Percentiles rank a stretch among this genome's conserved stretches.
Evolutionary conservation across 768 basidiomycete genomes (phyloP).

Genomic region (Artomyces pyxidatus): DNA sequence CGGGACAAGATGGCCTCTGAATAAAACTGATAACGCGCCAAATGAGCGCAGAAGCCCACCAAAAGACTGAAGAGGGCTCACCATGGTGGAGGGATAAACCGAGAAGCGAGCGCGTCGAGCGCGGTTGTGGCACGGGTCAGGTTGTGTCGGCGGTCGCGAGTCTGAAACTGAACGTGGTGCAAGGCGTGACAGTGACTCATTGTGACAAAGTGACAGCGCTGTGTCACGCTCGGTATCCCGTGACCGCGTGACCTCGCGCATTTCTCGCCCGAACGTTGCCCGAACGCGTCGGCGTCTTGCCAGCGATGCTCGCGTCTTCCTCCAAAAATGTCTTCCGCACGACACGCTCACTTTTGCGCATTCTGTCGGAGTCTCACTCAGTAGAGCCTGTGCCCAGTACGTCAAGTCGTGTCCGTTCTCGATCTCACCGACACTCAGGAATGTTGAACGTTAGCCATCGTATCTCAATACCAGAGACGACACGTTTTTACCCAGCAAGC

Average conservation of each 20-base stretch:
- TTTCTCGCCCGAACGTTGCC: not conserved
- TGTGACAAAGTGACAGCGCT: not conserved
- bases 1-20: conserved; percentile 91
- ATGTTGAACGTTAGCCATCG: no score
- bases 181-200: not conserved
- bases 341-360: no score
- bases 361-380: no score
- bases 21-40: conserved; percentile 52
- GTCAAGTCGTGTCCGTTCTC: no score
- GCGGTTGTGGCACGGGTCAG: conserved; percentile 10
- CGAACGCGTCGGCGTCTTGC: not conserved
- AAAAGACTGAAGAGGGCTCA: conserved; percentile 2
- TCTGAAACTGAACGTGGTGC: not conserved
- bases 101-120: conserved; percentile 10
- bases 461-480: no score
- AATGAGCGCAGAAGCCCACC: conserved; percentile 5
- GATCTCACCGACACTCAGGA: no score
- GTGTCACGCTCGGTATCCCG: not conserved
- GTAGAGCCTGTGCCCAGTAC: no score
- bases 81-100: conserved; percentile 15
- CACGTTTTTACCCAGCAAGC: no score
- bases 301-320: conserved; percentile 8
- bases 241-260: not conserved
- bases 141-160: not conserved
- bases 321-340: conserved; percentile 8